Base-by-base conservation (phyloP, 257 asterid genomes). In the Ilex aquifolium region DNA sequence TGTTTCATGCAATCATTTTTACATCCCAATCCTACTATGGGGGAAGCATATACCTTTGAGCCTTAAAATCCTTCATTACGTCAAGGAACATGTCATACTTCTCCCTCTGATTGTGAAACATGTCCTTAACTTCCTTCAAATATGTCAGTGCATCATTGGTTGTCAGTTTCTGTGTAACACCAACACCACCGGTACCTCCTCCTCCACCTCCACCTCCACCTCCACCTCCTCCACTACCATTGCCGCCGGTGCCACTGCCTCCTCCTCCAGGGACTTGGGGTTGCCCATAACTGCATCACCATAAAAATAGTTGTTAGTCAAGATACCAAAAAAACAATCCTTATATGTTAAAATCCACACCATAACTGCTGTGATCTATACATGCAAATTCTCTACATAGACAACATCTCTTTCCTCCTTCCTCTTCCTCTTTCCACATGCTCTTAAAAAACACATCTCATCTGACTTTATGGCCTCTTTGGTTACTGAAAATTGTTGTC, bases 41-140 rank as follows among this genome's bases (percentile, higher is more conserved):
- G 57, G 72, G 52, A 64, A 44, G 14, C 27, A 69, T 63, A 44
- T 69, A 93, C 99, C 97, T 91, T 84, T 90, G 96, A 46, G 91
- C 97, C 91, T 93, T 93, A 69, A 93, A 93, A 75, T 90, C 96
- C 69, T 93, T 93, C 99, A 93, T 93, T 66, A 88, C 97, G 69
- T 85, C 96, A 69, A 93, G 99, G 76, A 93, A 93, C 82, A 78
- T 76, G 62, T 93, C 99, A 71, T 93, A 93, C 70, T 87, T 93
- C 65, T 90, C 97, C 69, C 86, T 85, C 79, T 90, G 94, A 71
- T 90, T 91, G 69, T 85, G 95, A 63, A 93, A 90, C 95, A 87
- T 93, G 75, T 93, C 99, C 84, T 90, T 93, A 48, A 93, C 99
- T 76, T 87, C 95, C 82, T 93, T 93, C 61, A 93, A 79, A 83